A percentile compares a stretch with the other conserved stretches of the same genome.
phyloP scores from a whole-genome alignment of 106 monocot genomes.

The Dendrobium huoshanense region DNA sequence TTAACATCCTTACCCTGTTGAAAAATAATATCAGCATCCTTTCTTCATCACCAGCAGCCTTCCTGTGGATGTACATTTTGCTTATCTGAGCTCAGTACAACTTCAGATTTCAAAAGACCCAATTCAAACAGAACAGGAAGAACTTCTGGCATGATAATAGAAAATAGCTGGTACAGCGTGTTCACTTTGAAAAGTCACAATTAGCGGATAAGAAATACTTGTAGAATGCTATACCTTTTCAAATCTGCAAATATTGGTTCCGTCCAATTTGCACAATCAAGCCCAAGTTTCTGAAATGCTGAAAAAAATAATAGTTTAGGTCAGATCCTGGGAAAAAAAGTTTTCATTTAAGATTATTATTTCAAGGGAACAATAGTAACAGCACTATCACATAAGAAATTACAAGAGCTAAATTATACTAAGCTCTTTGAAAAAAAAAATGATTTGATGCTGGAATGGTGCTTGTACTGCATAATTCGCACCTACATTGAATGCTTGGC shows the following conservation, averaged over 20 bases:
- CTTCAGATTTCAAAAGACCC: conserved; percentile 1
- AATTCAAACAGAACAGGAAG: conserved; percentile 8
- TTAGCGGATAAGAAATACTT: background rate
- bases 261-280: conserved; percentile 84
- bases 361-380: background rate
- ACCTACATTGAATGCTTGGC: conserved; percentile 96
- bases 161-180: background rate
- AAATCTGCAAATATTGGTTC: conserved; percentile 67
- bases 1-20: conserved; percentile 36
- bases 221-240: conserved; percentile 23
- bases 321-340: background rate
- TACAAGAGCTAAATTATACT: background rate
- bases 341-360: background rate
- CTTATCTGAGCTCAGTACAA: conserved; percentile 6
- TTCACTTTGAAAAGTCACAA: background rate
- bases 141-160: conserved; percentile 10
- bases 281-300: conserved; percentile 71
- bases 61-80: conserved; percentile 28
- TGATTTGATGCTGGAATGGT: background rate
- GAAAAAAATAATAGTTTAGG: conserved; percentile 5
- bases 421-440: background rate
- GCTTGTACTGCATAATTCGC: conserved; percentile 23
- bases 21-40: conserved; percentile 69
- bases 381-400: conserved; percentile 1
- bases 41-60: conserved; percentile 61